Percentiles rank a stretch among this genome's conserved stretches.
phyloP scores from a whole-genome alignment of 345 rosid genomes.

The Salix viminalis region DNA sequence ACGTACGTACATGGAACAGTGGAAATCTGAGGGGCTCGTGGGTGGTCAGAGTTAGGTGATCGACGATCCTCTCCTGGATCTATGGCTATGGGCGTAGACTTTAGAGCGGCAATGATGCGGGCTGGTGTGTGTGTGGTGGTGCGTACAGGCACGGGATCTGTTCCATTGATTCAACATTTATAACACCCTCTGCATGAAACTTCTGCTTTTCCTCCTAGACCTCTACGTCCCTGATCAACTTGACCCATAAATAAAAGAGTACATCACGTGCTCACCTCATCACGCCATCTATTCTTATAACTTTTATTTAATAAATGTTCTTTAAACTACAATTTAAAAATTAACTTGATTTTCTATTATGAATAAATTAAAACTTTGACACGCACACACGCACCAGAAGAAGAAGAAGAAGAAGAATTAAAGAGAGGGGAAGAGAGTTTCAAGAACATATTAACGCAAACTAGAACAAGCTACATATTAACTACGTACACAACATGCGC shows the following conservation, averaged over 20 bases:
- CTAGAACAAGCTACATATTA: background rate
- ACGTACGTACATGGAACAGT: background rate
- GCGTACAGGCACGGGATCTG: slow-evolving; percentile 8
- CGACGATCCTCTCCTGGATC: background rate
- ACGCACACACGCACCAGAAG: background rate
- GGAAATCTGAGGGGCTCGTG: background rate
- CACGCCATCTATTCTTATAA: background rate
- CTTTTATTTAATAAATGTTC: no score
- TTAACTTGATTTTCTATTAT: no score
- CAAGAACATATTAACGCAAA: background rate
- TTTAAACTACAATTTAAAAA: no score
- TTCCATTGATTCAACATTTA: background rate
- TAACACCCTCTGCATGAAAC: slow-evolving; percentile 2
- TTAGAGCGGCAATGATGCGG: slow-evolving; percentile 3
- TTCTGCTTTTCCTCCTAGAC: background rate
- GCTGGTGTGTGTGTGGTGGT: background rate
- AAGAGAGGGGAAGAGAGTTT: slow-evolving; percentile 6
- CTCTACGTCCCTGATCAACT: background rate
- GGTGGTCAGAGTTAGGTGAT: background rate
- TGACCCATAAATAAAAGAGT: background rate
- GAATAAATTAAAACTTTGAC: no score
- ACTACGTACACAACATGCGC: slow-evolving; percentile 2
- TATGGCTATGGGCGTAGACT: background rate
- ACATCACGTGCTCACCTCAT: slow-evolving; percentile 4
- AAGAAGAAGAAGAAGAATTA: background rate